phyloP scores from a whole-genome alignment of 495 filamentous ascomycete genomes.

The Daldinia bambusicola region DNA sequence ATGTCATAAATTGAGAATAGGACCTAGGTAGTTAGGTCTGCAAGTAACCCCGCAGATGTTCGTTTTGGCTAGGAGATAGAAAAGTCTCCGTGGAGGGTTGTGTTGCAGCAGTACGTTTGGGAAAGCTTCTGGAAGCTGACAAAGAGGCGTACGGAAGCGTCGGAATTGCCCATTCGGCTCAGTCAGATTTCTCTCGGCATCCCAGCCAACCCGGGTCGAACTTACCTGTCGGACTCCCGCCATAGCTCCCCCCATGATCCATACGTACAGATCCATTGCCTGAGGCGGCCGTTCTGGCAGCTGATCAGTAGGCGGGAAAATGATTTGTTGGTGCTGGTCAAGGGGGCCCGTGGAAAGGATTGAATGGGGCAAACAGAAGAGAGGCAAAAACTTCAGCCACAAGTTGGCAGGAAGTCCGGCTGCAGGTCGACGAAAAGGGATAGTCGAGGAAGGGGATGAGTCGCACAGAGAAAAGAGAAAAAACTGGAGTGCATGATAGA shows the following conservation, averaged over 20 bases:
- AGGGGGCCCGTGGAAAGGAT: conserved; percentile 5
- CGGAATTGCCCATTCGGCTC: conserved; percentile 29
- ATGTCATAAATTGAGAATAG: conserved; percentile 24
- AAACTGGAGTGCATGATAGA: conserved; percentile 44
- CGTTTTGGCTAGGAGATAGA: conserved; percentile 17
- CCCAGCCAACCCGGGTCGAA: conserved; percentile 9
- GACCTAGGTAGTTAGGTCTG: too few relatives aligned
- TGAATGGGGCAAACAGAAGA: conserved; percentile 35
- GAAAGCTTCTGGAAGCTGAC: conserved; percentile 47
- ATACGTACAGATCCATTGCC: conserved; percentile 32
- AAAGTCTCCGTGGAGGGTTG: conserved; percentile 26
- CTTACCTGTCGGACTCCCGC: conserved; percentile 18
- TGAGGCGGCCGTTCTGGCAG: conserved; percentile 34
- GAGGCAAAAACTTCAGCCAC: conserved; percentile 41
- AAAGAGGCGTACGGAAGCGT: conserved; percentile 22
- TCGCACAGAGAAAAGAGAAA: conserved; percentile 41
- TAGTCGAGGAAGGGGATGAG: conserved; percentile 38
- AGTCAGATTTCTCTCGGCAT: conserved; percentile 18
- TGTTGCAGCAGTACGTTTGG: conserved; percentile 34
- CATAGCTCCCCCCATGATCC: conserved; percentile 34
- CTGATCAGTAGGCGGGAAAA: conserved; percentile 43
- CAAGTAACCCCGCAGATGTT: conserved; percentile 31
- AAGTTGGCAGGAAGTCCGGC: conserved; percentile 28
- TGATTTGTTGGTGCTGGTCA: conserved; percentile 32
- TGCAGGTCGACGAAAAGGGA: conserved; percentile 48